A percentile compares a stretch with the other conserved stretches of the same genome.
Conservation (phyloP, 768 basidiomycete species). For the Mycena venus region DNA sequence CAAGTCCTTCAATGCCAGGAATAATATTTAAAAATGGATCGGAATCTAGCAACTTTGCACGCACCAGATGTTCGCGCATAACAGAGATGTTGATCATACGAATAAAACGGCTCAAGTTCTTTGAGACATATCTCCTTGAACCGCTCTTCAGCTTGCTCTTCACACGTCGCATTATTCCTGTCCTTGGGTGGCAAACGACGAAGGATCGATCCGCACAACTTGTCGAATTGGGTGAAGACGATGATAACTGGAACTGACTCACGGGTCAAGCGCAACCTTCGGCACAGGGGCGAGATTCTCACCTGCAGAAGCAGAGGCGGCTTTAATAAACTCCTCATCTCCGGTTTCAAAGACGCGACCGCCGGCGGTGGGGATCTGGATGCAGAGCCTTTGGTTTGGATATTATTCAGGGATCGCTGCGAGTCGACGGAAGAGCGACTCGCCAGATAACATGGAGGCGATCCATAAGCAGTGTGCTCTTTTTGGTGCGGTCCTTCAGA, state of each 20-base stretch:
- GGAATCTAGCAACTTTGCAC: background rate
- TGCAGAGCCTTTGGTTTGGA: background rate
- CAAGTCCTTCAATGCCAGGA: background rate
- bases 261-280: background rate
- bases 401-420: background rate
- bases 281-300: background rate
- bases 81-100: background rate
- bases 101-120: background rate
- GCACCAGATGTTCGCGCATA: background rate
- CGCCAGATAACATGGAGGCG: conserved; percentile 2
- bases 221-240: conserved; percentile 1
- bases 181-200: background rate
- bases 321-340: background rate
- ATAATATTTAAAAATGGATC: background rate
- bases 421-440: background rate
- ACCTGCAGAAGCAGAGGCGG: background rate
- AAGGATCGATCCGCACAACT: background rate
- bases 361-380: background rate
- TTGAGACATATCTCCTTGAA: background rate
- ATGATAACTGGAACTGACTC: background rate
- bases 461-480: background rate
- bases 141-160: background rate
- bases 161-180: background rate
- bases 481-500: background rate
- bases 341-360: conserved; percentile 7